A percentile compares a stretch with the other conserved stretches of the same genome.
These are phyloP conservation scores for Fomitopsis serialis DNA, from an alignment of 768 basidiomycete genomes.

Conservation along the genomic window DNA sequence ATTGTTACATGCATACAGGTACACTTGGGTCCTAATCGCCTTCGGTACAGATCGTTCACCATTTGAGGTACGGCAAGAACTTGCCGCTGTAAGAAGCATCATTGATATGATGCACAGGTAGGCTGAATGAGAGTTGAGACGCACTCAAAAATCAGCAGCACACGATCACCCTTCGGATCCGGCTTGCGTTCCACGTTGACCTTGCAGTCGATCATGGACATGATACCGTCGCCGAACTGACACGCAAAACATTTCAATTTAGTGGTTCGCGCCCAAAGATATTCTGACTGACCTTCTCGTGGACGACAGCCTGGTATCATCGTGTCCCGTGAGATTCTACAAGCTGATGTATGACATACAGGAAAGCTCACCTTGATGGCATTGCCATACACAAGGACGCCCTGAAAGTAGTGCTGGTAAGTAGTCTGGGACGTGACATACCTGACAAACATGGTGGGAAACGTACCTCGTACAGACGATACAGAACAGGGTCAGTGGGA, in stretches of 20 bases:
- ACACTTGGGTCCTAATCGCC: background rate
- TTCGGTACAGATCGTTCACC: conserved; percentile 31
- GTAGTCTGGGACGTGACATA: background rate
- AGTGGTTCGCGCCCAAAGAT: background rate
- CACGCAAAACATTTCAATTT: background rate
- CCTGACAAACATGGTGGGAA: background rate
- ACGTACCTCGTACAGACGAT: conserved; percentile 73
- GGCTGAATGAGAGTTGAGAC: conserved; percentile 21
- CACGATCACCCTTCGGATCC: conserved; percentile 76
- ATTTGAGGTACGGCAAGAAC: conserved; percentile 68
- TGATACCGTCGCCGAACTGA: conserved; percentile 82
- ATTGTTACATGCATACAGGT: background rate
- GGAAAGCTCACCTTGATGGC: conserved; percentile 57
- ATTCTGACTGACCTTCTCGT: conserved; percentile 53
- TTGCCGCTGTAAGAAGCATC: conserved; percentile 49
- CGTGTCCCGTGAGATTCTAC: conserved; percentile 3
- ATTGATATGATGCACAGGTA: too few relatives aligned
- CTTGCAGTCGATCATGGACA: conserved; percentile 86
- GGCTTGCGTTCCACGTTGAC: conserved; percentile 62
- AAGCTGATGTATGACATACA: background rate
- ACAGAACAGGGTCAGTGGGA: conserved; percentile 75
- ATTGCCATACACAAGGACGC: conserved; percentile 72
- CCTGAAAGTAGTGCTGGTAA: conserved; percentile 28
- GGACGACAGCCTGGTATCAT: conserved; percentile 53
- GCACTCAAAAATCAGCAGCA: conserved; percentile 76